Conservation (phyloP, 208 protist genomes). For the Acanthamoeba lugdunensis region DNA sequence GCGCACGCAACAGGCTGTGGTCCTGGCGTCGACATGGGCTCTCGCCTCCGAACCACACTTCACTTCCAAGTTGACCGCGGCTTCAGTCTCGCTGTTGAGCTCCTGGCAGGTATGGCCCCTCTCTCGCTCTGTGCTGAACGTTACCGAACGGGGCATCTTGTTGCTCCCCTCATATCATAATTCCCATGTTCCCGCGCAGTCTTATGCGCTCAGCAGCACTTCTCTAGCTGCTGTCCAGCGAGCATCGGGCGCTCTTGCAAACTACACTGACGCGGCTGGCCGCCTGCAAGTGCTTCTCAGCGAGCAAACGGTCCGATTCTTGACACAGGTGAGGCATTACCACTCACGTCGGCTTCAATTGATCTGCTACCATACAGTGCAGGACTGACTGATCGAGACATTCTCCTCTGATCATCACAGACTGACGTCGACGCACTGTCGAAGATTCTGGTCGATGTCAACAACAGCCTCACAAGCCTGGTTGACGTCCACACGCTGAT, state of each 20-base stretch:
- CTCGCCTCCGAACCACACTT: background rate
- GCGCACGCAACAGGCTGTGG: background rate
- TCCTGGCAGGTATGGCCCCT: background rate
- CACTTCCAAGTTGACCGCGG: background rate
- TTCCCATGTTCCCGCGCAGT: background rate
- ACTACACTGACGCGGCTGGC: background rate
- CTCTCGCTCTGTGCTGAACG: background rate
- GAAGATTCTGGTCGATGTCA: background rate
- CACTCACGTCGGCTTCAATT: background rate
- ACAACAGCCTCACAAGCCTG: background rate
- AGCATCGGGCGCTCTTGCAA: background rate
- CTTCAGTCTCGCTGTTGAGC: background rate
- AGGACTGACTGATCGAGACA: background rate
- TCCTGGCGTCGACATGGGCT: background rate
- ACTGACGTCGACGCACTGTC: background rate
- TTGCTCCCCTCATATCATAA: background rate
- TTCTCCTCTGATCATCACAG: background rate
- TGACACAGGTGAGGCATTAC: background rate
- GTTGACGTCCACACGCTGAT: background rate
- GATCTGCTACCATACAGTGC: background rate
- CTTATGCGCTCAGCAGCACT: background rate
- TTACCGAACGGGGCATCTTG: background rate
- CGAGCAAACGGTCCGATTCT: background rate
- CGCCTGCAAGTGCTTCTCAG: background rate
- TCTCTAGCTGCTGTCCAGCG: background rate